A percentile compares a stretch with the other conserved stretches of the same genome.
These are phyloP conservation scores for Microcyclosporella mali DNA, from an alignment of 2,329 filamentous ascomycete species.

Conservation along the genomic window DNA sequence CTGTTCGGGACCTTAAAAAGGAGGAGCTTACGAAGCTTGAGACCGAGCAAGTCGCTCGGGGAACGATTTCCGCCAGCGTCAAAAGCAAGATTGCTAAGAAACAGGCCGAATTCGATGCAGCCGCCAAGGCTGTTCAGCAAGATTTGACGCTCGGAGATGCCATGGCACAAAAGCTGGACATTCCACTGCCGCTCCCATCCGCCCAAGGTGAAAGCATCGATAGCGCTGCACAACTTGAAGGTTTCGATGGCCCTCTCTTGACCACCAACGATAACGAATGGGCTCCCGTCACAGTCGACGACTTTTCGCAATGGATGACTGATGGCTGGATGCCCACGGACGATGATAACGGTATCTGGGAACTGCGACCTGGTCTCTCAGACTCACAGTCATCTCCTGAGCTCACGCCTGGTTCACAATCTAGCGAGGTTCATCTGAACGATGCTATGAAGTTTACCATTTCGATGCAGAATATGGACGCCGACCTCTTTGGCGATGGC, in stretches of 20 bases:
- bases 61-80: conserved; percentile 6
- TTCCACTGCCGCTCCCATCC: conserved; percentile 4
- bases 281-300: background rate
- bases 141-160: conserved; percentile 27
- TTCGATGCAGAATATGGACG: conserved; percentile 13
- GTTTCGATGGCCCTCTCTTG: conserved; percentile 1
- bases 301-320: background rate
- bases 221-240: background rate
- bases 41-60: conserved; percentile 9
- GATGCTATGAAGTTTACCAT: conserved; percentile 18
- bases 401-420: conserved; percentile 32
- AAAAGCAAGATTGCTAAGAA: conserved; percentile 17
- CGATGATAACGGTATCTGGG: conserved; percentile 1
- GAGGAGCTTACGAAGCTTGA: conserved; percentile 13
- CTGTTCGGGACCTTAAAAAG: conserved; percentile 12
- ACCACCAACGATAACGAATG: conserved; percentile 5
- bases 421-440: conserved; percentile 38
- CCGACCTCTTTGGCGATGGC: conserved; percentile 14
- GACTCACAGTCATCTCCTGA: conserved; percentile 21
- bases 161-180: conserved; percentile 25
- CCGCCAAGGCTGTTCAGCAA: conserved; percentile 19
- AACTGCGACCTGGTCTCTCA: conserved; percentile 16
- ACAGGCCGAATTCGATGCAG: conserved; percentile 12
- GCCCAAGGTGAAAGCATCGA: background rate
- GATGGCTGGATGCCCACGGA: conserved; percentile 5